Conservation (phyloP, 2,329 filamentous ascomycete genomes). For the Aspergillus bombycis region DNA sequence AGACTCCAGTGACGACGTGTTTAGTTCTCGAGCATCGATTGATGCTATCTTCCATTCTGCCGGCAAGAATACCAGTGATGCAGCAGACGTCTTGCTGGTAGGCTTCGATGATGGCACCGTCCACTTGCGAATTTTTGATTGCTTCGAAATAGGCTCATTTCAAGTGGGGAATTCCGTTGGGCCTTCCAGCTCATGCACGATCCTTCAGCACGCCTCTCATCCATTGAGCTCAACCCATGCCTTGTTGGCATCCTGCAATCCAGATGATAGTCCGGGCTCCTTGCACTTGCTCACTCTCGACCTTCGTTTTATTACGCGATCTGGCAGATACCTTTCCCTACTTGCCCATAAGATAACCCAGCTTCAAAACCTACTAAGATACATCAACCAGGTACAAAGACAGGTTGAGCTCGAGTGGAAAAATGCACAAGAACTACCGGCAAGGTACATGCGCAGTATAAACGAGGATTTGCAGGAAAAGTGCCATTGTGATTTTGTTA, state of each 20-base stretch:
- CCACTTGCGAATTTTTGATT: conserved; percentile 82
- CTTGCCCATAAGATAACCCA: conserved; percentile 86
- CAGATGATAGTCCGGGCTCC: conserved; percentile 41
- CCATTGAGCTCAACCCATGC: conserved; percentile 75
- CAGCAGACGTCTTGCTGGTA: conserved; percentile 78
- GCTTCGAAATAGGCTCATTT: conserved; percentile 73
- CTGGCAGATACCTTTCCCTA: conserved; percentile 77
- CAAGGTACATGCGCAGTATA: conserved; percentile 75
- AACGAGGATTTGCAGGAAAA: conserved; percentile 74
- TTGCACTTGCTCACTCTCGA: conserved; percentile 75
- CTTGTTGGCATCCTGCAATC: conserved; percentile 55
- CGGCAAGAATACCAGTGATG: conserved; percentile 67
- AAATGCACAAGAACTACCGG: conserved; percentile 76
- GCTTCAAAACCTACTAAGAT: conserved; percentile 82
- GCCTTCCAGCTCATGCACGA: conserved; percentile 42
- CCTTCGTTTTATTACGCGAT: conserved; percentile 76
- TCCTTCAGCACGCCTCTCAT: conserved; percentile 69
- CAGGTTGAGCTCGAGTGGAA: conserved; percentile 84
- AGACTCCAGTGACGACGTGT: conserved; percentile 57
- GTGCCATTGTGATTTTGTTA: conserved; percentile 66
- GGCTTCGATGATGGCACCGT: conserved; percentile 72
- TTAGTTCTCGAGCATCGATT: conserved; percentile 69
- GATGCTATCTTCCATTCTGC: conserved; percentile 70
- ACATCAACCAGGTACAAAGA: conserved; percentile 77
- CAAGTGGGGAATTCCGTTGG: conserved; percentile 42